Evolutionary conservation across 2,329 filamentous ascomycete species (phyloP).

Genomic region (Ophiostoma ulmi): DNA sequence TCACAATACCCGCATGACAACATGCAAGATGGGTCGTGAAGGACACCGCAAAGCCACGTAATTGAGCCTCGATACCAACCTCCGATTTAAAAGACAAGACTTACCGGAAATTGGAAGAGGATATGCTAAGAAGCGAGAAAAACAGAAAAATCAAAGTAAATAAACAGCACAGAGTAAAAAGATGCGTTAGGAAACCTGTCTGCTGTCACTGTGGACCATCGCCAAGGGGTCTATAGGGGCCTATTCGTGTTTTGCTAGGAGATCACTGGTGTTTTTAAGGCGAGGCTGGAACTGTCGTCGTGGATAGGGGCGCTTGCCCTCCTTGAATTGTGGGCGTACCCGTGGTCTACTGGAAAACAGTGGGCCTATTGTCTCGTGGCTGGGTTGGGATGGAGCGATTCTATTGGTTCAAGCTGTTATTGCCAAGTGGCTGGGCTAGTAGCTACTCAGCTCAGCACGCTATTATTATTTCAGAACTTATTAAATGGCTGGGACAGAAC

Average conservation of each 20-base stretch:
- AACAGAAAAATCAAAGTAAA: not conserved
- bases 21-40: slow-evolving; percentile 1
- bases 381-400: not conserved
- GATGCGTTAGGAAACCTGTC: not conserved
- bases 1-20: not conserved
- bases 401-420: not conserved
- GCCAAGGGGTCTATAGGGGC: not conserved
- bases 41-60: slow-evolving; percentile 1
- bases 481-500: not conserved
- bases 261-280: not conserved
- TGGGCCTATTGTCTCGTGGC: not conserved
- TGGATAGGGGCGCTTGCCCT: not conserved
- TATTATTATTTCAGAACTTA: not conserved
- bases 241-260: not conserved
- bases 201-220: slow-evolving; percentile 5
- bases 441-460: not conserved
- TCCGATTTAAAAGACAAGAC: not conserved
- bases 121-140: not conserved
- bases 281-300: slow-evolving; percentile 9
- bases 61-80: not conserved
- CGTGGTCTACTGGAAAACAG: not conserved
- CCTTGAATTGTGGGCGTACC: not conserved
- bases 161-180: not conserved
- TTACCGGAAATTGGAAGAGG: slow-evolving; percentile 7
- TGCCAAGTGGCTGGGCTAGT: slow-evolving; percentile 1